Percentiles rank a stretch among this genome's conserved stretches.
These are phyloP conservation scores for Marsdenia floribunda DNA, from an alignment of 257 asterid genomes.

Conservation along the genomic window DNA sequence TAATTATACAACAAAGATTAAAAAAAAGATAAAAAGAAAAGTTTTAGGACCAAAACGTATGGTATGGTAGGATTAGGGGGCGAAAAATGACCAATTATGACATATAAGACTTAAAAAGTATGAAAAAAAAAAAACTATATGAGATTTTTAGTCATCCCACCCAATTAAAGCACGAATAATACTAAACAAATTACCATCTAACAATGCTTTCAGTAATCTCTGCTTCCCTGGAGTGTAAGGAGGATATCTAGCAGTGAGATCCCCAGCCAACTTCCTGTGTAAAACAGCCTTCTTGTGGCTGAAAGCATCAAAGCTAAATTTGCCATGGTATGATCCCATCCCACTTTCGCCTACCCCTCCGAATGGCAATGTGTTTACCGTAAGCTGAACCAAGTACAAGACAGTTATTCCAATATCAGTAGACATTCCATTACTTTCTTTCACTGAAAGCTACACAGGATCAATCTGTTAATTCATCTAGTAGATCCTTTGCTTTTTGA, in stretches of 20 bases:
- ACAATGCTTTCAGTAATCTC: constrained; percentile 49
- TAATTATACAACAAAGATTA: too few species aligned
- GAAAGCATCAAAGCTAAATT: constrained; percentile 76
- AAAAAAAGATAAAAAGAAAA: too few species aligned
- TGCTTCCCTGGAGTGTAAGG: constrained; percentile 67
- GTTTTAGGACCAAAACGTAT: too few species aligned
- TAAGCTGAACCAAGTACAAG: constrained; percentile 45
- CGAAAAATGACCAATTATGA: too few species aligned
- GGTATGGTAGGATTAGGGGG: too few species aligned
- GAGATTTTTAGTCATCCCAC: constrained; percentile 29
- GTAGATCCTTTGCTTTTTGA: not conserved
- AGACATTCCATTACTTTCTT: not conserved
- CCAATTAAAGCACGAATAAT: constrained; percentile 68
- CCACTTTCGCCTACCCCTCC: constrained; percentile 99
- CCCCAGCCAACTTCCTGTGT: constrained; percentile 59
- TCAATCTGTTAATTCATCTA: not conserved
- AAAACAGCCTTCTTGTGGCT: constrained; percentile 91
- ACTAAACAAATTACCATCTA: constrained; percentile 49
- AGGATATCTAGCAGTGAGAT: constrained; percentile 72
- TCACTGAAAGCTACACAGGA: not conserved
- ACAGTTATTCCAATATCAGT: constrained; percentile 13
- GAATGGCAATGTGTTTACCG: constrained; percentile 56
- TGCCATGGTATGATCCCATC: constrained; percentile 92
- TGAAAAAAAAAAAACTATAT: not conserved
- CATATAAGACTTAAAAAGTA: too few species aligned